Conservation (phyloP, 768 basidiomycete genomes). For the Boletus bicolor region DNA sequence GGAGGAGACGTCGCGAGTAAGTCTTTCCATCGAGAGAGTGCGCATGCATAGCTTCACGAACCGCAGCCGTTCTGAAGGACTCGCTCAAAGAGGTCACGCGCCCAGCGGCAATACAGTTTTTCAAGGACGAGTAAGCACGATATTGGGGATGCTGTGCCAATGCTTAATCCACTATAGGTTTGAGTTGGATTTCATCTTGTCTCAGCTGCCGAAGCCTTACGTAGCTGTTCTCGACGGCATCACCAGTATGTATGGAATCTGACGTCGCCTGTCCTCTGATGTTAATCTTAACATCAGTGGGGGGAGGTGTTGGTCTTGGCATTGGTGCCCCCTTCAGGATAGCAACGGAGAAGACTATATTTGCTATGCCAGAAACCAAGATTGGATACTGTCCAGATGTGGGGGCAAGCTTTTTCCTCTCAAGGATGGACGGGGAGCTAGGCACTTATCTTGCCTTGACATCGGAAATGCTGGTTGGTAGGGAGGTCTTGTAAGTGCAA, state of each 20-base stretch:
- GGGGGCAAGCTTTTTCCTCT: slow-evolving; percentile 85
- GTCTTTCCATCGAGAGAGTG: slow-evolving; percentile 28
- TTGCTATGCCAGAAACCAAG: slow-evolving; percentile 97
- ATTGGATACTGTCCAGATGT: slow-evolving; percentile 93
- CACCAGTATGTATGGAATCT: slow-evolving; percentile 60
- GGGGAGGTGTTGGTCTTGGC: slow-evolving; percentile 89
- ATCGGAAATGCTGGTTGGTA: slow-evolving; percentile 64
- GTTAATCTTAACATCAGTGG: slow-evolving; percentile 55
- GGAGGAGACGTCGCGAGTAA: slow-evolving; percentile 92
- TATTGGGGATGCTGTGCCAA: slow-evolving; percentile 2
- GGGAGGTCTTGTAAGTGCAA: slow-evolving; percentile 77
- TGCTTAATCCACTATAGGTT: slow-evolving; percentile 48
- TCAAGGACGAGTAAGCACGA: slow-evolving; percentile 76
- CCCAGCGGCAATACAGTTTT: slow-evolving; percentile 74
- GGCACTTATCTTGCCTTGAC: slow-evolving; percentile 95
- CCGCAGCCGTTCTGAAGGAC: slow-evolving; percentile 53
- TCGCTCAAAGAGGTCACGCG: slow-evolving; percentile 51
- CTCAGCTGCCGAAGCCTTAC: slow-evolving; percentile 80
- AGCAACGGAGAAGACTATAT: slow-evolving; percentile 86
- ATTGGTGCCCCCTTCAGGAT: slow-evolving; percentile 85
- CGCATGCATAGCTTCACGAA: slow-evolving; percentile 4
- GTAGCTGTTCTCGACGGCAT: slow-evolving; percentile 87
- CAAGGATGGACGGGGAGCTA: slow-evolving; percentile 84
- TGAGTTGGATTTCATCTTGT: slow-evolving; percentile 72
- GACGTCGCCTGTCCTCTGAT: neutral